These are phyloP conservation scores for Globisporangium abappressorium DNA, from an alignment of 352 stramenopile genomes.

Conservation along the genomic window DNA sequence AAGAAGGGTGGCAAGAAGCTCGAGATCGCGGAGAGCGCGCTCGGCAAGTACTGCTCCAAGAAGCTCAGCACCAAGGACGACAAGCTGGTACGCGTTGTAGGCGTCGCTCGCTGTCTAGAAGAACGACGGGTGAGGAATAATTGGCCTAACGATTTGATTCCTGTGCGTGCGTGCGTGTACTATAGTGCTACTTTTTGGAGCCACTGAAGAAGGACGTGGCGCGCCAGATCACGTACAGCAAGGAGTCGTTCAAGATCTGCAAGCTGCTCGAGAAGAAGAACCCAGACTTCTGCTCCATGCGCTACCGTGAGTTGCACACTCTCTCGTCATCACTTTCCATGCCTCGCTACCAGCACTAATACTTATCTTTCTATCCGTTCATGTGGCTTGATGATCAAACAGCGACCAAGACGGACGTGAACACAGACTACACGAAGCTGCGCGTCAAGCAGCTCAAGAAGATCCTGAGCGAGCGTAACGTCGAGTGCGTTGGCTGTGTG, in stretches of 20 bases:
- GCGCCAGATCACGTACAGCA: slow-evolving; percentile 89
- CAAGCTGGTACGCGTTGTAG: slow-evolving; percentile 68
- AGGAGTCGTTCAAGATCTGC: slow-evolving; percentile 93
- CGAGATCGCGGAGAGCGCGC: slow-evolving; percentile 68
- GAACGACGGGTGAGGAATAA: not conserved
- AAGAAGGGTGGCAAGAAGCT: slow-evolving; percentile 80
- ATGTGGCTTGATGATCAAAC: not conserved
- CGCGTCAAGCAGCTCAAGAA: slow-evolving; percentile 95
- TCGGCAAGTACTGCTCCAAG: slow-evolving; percentile 88
- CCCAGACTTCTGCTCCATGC: slow-evolving; percentile 92
- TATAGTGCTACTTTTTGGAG: slow-evolving; percentile 93
- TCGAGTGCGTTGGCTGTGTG: slow-evolving; percentile 91
- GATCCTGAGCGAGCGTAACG: slow-evolving; percentile 90
- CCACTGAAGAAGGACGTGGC: slow-evolving; percentile 94
- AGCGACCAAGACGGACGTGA: slow-evolving; percentile 93
- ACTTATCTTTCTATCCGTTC: not conserved
- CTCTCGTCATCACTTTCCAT: not conserved
- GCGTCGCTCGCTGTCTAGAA: too few species aligned
- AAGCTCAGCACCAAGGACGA: slow-evolving; percentile 87
- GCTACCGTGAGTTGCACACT: slow-evolving; percentile 77
- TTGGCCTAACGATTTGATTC: not conserved
- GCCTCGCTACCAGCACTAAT: not conserved
- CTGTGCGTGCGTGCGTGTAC: not conserved
- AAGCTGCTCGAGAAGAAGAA: slow-evolving; percentile 94
- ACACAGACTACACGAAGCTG: slow-evolving; percentile 94